These are phyloP conservation scores for Mycocentrospora acerina DNA, from an alignment of 2,329 filamentous ascomycete genomes.

Conservation along the genomic window DNA sequence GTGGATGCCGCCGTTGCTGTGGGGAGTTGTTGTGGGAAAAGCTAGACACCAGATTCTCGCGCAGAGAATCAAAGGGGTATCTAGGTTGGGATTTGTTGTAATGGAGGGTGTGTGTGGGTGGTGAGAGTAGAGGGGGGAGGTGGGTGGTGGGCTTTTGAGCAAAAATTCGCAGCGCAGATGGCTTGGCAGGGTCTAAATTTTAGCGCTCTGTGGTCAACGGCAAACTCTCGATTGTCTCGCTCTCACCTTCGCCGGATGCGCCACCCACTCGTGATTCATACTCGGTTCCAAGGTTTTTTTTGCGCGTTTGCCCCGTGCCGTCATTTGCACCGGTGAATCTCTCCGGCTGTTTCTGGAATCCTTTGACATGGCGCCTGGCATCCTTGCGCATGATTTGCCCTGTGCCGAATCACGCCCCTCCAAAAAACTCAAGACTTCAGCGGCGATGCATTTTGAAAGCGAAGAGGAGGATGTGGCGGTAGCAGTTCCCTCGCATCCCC, in stretches of 20 bases:
- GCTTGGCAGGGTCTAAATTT: background rate
- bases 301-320: conserved; percentile 6
- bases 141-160: conserved; percentile 6
- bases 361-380: conserved; percentile 36
- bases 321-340: conserved; percentile 6
- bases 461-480: conserved; percentile 46
- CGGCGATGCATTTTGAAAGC: conserved; percentile 16
- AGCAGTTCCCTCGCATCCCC: conserved; percentile 74
- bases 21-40: conserved; percentile 31
- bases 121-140: conserved; percentile 30
- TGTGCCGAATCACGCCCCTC: conserved; percentile 35
- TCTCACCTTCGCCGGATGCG: conserved; percentile 10
- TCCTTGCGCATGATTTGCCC: conserved; percentile 26
- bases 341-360: conserved; percentile 4
- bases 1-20: conserved; percentile 43
- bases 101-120: conserved; percentile 27
- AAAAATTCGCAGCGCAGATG: background rate
- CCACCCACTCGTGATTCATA: conserved; percentile 13
- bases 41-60: conserved; percentile 53
- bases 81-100: conserved; percentile 37
- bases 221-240: conserved; percentile 10
- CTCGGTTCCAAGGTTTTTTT: background rate
- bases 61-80: conserved; percentile 48
- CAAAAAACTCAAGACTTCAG: conserved; percentile 37
- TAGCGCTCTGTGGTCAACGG: background rate